phyloP scores from a whole-genome alignment of 2,329 filamentous ascomycete genomes.

The Fusarium mundagurra region DNA sequence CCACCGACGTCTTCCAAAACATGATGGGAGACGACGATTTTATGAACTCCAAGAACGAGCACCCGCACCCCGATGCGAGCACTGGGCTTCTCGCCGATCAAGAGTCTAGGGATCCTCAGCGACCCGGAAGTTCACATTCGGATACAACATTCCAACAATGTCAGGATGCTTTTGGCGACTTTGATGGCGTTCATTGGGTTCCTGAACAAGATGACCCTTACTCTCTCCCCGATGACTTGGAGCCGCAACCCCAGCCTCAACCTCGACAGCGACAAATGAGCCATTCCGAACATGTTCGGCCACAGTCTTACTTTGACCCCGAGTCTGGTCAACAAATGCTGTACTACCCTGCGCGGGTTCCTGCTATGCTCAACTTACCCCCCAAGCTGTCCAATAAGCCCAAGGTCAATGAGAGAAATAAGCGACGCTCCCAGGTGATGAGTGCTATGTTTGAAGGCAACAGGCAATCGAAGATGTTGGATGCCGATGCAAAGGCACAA shows the following conservation, averaged over 20 bases:
- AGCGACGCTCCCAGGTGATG: constrained; percentile 78
- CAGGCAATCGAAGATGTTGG: constrained; percentile 37
- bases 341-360: constrained; percentile 94
- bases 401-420: constrained; percentile 70
- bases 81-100: constrained; percentile 24
- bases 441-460: constrained; percentile 61
- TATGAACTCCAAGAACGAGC: constrained; percentile 14
- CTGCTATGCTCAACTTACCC: constrained; percentile 91
- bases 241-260: constrained; percentile 25
- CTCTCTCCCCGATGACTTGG: constrained; percentile 25
- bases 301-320: constrained; percentile 70
- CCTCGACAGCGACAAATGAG: constrained; percentile 42
- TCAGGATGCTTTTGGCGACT: constrained; percentile 77
- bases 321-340: constrained; percentile 83
- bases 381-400: constrained; percentile 83
- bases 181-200: constrained; percentile 81
- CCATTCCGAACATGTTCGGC: constrained; percentile 47
- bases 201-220: constrained; percentile 56
- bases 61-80: constrained; percentile 10
- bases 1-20: constrained; percentile 47
- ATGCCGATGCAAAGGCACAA: constrained; percentile 10
- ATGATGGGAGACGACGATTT: constrained; percentile 46
- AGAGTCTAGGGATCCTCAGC: constrained; percentile 30
- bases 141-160: constrained; percentile 72
- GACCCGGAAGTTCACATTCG: constrained; percentile 61